phyloP scores from a whole-genome alignment of 495 filamentous ascomycete genomes.

The Thermochaetoides thermophila region DNA sequence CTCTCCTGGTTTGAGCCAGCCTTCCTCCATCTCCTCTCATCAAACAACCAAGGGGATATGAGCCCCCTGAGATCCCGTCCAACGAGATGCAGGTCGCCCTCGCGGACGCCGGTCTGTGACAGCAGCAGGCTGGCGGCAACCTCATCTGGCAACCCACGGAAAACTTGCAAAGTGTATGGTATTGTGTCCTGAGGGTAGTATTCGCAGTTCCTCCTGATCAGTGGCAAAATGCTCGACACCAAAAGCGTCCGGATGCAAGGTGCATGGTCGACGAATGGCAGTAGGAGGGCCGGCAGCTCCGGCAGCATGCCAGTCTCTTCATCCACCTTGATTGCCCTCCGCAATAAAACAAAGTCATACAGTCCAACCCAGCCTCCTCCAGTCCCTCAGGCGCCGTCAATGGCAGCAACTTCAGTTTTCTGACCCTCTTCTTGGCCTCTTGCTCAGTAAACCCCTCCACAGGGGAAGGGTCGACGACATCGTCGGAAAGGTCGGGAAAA shows the following conservation, averaged over 20 bases:
- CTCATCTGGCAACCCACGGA: conserved; percentile 47
- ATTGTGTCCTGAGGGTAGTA: conserved; percentile 52
- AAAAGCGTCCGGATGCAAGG: conserved; percentile 56
- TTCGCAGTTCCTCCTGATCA: conserved; percentile 70
- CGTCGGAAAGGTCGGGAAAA: conserved; percentile 13
- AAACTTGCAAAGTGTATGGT: conserved; percentile 39
- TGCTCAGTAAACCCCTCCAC: conserved; percentile 48
- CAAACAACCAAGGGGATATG: conserved; percentile 73
- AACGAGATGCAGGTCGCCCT: conserved; percentile 31
- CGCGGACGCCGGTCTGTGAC: conserved; percentile 37
- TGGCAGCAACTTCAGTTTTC: conserved; percentile 53
- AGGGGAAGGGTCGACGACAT: conserved; percentile 39
- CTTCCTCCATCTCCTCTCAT: conserved; percentile 41
- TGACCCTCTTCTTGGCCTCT: conserved; percentile 52
- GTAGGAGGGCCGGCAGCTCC: conserved; percentile 53
- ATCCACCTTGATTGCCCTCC: conserved; percentile 63
- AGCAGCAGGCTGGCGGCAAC: conserved; percentile 54
- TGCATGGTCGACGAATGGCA: conserved; percentile 59
- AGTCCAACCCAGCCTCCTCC: conserved; percentile 33
- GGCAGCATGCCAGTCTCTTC: conserved; percentile 60
- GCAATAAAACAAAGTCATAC: conserved; percentile 58
- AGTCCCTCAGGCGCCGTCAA: conserved; percentile 37
- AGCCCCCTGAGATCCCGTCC: conserved; percentile 61
- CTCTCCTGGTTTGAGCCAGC: conserved; percentile 7
- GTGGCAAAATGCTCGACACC: conserved; percentile 62